phyloP scores from a whole-genome alignment of 176 grass and related monocot species.

The Phragmites australis region DNA sequence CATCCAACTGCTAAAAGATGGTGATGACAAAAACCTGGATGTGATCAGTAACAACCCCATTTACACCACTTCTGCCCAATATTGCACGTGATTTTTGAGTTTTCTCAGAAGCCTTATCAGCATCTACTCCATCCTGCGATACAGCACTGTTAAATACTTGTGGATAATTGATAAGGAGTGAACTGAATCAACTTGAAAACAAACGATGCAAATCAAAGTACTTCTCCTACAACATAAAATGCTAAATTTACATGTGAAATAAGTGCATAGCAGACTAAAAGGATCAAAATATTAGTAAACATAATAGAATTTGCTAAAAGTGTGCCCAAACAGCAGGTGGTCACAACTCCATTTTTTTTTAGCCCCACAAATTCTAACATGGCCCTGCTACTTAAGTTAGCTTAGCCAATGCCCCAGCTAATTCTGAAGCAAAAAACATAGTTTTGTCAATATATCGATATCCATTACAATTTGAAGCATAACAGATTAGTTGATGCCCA shows the following conservation, averaged over 20 bases:
- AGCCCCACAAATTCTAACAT: conserved; percentile 10
- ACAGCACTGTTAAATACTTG: conserved; percentile 10
- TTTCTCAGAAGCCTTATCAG: conserved; percentile 76
- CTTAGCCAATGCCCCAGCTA: neutral
- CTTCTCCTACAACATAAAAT: neutral
- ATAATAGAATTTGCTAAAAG: neutral
- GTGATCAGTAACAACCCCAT: conserved; percentile 78
- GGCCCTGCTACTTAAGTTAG: neutral
- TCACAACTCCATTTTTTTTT: neutral
- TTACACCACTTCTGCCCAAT: conserved; percentile 72
- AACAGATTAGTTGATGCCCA: neutral
- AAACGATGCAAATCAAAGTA: neutral
- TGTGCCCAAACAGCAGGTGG: neutral
- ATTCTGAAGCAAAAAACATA: conserved; percentile 17
- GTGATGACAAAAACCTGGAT: conserved; percentile 64
- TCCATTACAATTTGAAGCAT: neutral
- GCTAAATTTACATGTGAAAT: neutral
- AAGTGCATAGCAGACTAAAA: neutral
- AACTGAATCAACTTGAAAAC: neutral
- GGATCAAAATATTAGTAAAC: neutral
- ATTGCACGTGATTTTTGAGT: conserved; percentile 63
- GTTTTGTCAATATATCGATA: neutral
- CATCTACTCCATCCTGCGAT: conserved; percentile 74
- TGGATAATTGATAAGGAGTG: neutral
- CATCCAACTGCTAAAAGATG: neutral